These are phyloP conservation scores for Daldinia sp. DNA, from an alignment of 2,329 filamentous ascomycete species.

Conservation along the genomic window DNA sequence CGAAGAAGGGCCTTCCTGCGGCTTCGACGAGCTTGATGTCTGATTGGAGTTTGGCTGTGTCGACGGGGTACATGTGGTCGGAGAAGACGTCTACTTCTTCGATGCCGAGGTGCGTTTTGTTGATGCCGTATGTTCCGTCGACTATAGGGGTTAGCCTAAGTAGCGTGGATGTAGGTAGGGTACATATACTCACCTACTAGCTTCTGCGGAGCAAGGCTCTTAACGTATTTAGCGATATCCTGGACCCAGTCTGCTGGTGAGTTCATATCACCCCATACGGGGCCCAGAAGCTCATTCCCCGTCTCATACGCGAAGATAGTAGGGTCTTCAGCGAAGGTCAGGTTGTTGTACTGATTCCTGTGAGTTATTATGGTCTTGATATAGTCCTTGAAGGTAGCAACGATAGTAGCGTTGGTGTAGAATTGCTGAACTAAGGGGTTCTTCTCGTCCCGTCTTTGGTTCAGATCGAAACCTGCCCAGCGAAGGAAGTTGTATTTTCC, in stretches of 20 bases:
- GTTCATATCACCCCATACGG: slow-evolving; percentile 54
- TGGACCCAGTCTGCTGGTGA: slow-evolving; percentile 53
- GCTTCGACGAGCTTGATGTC: slow-evolving; percentile 51
- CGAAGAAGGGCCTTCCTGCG: slow-evolving; percentile 52
- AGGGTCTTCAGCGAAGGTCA: slow-evolving; percentile 58
- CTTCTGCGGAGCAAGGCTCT: slow-evolving; percentile 54
- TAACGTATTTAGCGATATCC: slow-evolving; percentile 54
- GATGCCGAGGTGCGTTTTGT: slow-evolving; percentile 53
- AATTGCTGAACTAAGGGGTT: slow-evolving; percentile 55
- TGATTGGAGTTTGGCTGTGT: slow-evolving; percentile 49
- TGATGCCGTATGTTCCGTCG: slow-evolving; percentile 49
- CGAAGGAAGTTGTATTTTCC: slow-evolving; percentile 59
- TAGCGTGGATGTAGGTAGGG: not conserved
- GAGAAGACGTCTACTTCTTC: slow-evolving; percentile 56
- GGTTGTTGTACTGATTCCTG: slow-evolving; percentile 54
- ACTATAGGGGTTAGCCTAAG: slow-evolving; percentile 16
- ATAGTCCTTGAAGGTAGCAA: slow-evolving; percentile 56
- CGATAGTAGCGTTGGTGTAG: slow-evolving; percentile 55
- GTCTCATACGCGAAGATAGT: slow-evolving; percentile 60
- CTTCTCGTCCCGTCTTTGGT: slow-evolving; percentile 45
- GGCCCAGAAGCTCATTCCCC: slow-evolving; percentile 57
- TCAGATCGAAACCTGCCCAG: slow-evolving; percentile 55
- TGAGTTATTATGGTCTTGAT: slow-evolving; percentile 55
- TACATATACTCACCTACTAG: slow-evolving; percentile 54
- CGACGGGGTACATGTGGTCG: slow-evolving; percentile 57